phyloP scores from a whole-genome alignment of 2,329 filamentous ascomycete genomes.

The Sporothrix globosa region DNA sequence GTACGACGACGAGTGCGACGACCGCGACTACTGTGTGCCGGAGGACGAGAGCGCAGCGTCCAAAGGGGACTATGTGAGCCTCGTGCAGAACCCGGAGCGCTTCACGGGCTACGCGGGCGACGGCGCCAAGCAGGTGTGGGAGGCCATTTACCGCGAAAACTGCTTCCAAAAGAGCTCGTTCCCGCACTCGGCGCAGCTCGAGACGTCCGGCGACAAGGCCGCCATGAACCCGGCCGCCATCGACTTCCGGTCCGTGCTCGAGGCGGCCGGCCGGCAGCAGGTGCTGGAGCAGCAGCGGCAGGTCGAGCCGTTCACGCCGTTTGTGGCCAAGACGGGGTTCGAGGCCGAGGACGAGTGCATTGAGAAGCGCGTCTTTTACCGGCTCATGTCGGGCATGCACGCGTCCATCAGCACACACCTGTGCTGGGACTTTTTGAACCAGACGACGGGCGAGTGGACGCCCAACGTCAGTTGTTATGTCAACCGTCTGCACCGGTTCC shows the following conservation, averaged over 20 bases:
- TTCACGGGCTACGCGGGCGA: slow-evolving; percentile 92
- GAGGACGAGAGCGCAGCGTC: slow-evolving; percentile 85
- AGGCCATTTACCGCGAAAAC: slow-evolving; percentile 95
- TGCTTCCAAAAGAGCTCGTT: slow-evolving; percentile 79
- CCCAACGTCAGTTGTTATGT: slow-evolving; percentile 91
- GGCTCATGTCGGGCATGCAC: slow-evolving; percentile 95
- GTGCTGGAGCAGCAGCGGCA: slow-evolving; percentile 64
- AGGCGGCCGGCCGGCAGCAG: slow-evolving; percentile 62
- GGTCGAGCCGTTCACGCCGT: slow-evolving; percentile 57
- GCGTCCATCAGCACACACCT: slow-evolving; percentile 95
- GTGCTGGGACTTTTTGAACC: slow-evolving; percentile 95
- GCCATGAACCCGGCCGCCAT: slow-evolving; percentile 57
- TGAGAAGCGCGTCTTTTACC: slow-evolving; percentile 98
- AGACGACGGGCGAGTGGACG: slow-evolving; percentile 89
- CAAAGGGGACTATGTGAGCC: slow-evolving; percentile 95
- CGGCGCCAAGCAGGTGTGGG: slow-evolving; percentile 88
- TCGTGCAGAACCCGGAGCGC: slow-evolving; percentile 89
- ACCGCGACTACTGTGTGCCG: slow-evolving; percentile 93
- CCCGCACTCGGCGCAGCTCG: slow-evolving; percentile 60
- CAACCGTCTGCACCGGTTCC: slow-evolving; percentile 77
- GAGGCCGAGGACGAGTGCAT: slow-evolving; percentile 89
- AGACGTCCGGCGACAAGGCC: slow-evolving; percentile 46
- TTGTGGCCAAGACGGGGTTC: slow-evolving; percentile 65
- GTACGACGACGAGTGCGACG: slow-evolving; percentile 95
- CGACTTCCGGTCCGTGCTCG: slow-evolving; percentile 65